These are phyloP conservation scores for Nymphaea colorata DNA, from an alignment of 164 flowering plant genomes.

Conservation along the genomic window DNA sequence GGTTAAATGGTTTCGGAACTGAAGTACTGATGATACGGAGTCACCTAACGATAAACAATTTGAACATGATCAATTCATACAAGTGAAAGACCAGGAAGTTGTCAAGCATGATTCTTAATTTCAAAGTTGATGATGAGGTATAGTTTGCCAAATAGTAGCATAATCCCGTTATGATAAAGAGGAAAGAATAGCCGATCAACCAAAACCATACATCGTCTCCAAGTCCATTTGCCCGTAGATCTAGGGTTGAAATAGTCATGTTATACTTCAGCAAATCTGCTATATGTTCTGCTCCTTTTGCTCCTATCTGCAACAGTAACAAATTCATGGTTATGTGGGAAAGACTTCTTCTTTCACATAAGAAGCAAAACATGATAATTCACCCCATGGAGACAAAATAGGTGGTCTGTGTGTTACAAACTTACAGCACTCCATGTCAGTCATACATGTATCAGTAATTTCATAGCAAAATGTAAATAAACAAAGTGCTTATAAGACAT, in stretches of 20 bases:
- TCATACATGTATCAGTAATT: background rate
- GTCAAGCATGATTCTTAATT: too few relatives aligned
- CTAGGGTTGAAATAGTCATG: conserved; percentile 65
- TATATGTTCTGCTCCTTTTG: conserved; percentile 75
- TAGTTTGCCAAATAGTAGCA: too few relatives aligned
- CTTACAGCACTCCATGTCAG: background rate
- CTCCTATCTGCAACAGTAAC: conserved; percentile 57
- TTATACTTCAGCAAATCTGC: conserved; percentile 84
- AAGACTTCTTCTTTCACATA: background rate
- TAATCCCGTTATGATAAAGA: too few relatives aligned
- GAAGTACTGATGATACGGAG: too few relatives aligned
- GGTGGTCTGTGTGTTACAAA: too few relatives aligned
- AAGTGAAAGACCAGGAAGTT: too few relatives aligned
- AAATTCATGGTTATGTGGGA: background rate
- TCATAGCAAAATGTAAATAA: background rate
- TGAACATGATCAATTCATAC: too few relatives aligned
- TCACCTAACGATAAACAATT: too few relatives aligned
- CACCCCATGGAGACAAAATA: background rate
- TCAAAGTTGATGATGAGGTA: too few relatives aligned
- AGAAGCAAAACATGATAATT: background rate
- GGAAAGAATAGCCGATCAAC: background rate
- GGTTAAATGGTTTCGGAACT: too few relatives aligned
- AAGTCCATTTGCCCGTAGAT: conserved; percentile 88
- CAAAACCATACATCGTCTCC: conserved; percentile 55
- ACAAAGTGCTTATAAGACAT: background rate